These are phyloP conservation scores for Suillus bovinus DNA, from an alignment of 768 basidiomycete genomes.

Conservation along the genomic window DNA sequence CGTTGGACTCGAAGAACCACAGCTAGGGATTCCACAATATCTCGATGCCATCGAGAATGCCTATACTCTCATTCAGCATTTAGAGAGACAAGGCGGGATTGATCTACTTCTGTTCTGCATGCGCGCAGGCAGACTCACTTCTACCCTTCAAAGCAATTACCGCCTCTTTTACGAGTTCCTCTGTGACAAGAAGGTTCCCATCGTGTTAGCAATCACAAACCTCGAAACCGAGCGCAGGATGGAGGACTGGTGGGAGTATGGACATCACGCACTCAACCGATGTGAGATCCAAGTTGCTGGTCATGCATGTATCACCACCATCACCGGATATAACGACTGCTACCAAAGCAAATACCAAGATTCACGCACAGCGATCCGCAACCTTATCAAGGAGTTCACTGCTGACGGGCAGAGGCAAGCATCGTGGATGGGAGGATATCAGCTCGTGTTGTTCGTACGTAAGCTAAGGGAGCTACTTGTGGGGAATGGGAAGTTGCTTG, in stretches of 20 bases:
- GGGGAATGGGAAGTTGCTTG: constrained; percentile 18
- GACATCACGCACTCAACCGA: too few species aligned
- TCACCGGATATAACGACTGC: too few species aligned
- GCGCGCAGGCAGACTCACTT: constrained; percentile 39
- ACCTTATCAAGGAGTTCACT: constrained; percentile 21
- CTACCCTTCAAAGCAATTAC: constrained; percentile 39
- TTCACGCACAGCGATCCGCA: constrained; percentile 29
- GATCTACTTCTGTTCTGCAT: constrained; percentile 41
- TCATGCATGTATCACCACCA: constrained; percentile 43
- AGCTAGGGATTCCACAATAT: constrained; percentile 25
- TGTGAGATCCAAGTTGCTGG: constrained; percentile 29
- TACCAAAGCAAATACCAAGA: constrained; percentile 19
- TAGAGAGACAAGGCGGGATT: constrained; percentile 35
- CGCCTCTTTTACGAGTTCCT: constrained; percentile 38
- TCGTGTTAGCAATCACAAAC: constrained; percentile 39
- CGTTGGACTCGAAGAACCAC: constrained; percentile 34
- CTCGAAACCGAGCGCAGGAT: constrained; percentile 37
- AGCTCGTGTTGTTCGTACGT: constrained; percentile 17
- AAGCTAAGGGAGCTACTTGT: constrained; percentile 3
- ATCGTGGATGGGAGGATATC: constrained; percentile 24
- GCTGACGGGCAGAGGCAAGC: constrained; percentile 24
- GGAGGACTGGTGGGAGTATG: constrained; percentile 40
- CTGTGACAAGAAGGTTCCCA: constrained; percentile 38
- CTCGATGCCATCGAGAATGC: constrained; percentile 28
- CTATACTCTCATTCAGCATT: constrained; percentile 32